Conservation (phyloP, 345 rosid species). For the Punica granatum region DNA sequence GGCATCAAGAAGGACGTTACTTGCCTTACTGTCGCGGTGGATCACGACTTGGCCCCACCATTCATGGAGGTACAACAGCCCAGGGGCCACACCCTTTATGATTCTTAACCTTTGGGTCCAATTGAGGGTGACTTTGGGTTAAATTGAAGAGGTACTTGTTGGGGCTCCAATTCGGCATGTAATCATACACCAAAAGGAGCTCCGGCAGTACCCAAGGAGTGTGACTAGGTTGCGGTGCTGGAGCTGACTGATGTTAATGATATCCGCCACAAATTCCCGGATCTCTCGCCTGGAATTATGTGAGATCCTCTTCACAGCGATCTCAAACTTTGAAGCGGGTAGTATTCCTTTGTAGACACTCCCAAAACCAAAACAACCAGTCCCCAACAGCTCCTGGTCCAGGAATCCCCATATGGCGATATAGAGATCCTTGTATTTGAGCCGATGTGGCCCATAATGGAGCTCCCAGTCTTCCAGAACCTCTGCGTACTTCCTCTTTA, state of each 20-base stretch:
- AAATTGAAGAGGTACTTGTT: constrained; percentile 31
- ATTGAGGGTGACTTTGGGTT: constrained; percentile 17
- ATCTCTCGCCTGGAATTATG: constrained; percentile 25
- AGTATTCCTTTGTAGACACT: constrained; percentile 52
- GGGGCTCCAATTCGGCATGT: constrained; percentile 53
- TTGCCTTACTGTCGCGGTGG: constrained; percentile 41
- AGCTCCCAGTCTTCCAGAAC: constrained; percentile 69
- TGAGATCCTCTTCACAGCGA: constrained; percentile 64
- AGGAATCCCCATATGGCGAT: constrained; percentile 53
- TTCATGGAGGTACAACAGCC: constrained; percentile 35
- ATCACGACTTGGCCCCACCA: constrained; percentile 41
- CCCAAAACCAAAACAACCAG: constrained; percentile 70
- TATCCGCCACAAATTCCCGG: constrained; percentile 39
- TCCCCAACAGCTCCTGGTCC: constrained; percentile 46
- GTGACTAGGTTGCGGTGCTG: constrained; percentile 48
- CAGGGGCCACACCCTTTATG: constrained; percentile 36
- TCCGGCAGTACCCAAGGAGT: constrained; percentile 48
- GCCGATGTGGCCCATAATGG: constrained; percentile 53
- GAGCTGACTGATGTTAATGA: constrained; percentile 33
- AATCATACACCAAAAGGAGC: constrained; percentile 49
- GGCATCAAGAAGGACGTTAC: constrained; percentile 34
- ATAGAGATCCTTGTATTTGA: constrained; percentile 53
- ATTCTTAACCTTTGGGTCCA: constrained; percentile 33
- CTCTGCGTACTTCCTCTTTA: constrained; percentile 53
- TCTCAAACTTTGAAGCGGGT: constrained; percentile 28